Evolutionary conservation across 768 basidiomycete genomes (phyloP).

Genomic region (Xerocomellus intermedius): DNA sequence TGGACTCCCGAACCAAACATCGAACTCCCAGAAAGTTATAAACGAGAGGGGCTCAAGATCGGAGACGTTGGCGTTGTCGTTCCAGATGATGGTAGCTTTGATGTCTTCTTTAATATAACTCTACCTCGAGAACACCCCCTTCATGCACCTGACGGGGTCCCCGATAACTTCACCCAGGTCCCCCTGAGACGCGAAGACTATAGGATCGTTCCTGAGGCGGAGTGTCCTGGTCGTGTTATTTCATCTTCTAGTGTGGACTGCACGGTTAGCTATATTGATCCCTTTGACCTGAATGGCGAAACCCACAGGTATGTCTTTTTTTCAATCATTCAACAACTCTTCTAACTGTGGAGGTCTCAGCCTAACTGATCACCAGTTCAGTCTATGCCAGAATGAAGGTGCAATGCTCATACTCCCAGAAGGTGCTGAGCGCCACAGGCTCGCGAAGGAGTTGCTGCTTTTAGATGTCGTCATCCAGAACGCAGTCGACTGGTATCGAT

Average conservation of each 20-base stretch:
- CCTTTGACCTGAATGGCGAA: neutral
- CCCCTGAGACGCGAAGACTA: neutral
- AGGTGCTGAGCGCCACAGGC: slow-evolving; percentile 18
- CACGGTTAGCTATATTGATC: neutral
- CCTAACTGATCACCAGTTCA: neutral
- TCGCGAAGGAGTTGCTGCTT: slow-evolving; percentile 15
- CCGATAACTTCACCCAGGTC: slow-evolving; percentile 23
- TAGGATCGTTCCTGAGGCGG: neutral
- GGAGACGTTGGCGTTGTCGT: slow-evolving; percentile 21
- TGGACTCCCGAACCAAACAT: slow-evolving; percentile 27
- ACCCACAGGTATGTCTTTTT: neutral
- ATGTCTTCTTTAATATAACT: slow-evolving; percentile 33
- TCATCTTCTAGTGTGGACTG: neutral
- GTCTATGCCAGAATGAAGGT: slow-evolving; percentile 13
- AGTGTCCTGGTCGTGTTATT: neutral
- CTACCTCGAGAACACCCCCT: slow-evolving; percentile 26
- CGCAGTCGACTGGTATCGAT: slow-evolving; percentile 24
- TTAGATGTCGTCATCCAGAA: slow-evolving; percentile 16
- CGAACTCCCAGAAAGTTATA: slow-evolving; percentile 19
- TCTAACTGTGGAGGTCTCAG: neutral
- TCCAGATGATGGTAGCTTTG: slow-evolving; percentile 25
- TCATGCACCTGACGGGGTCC: slow-evolving; percentile 11
- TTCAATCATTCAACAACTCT: neutral
- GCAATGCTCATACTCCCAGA: slow-evolving; percentile 30
- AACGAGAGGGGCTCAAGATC: slow-evolving; percentile 7